Base-by-base conservation (phyloP, 2,329 filamentous ascomycete species). In the Phialemonium atrogriseum region DNA sequence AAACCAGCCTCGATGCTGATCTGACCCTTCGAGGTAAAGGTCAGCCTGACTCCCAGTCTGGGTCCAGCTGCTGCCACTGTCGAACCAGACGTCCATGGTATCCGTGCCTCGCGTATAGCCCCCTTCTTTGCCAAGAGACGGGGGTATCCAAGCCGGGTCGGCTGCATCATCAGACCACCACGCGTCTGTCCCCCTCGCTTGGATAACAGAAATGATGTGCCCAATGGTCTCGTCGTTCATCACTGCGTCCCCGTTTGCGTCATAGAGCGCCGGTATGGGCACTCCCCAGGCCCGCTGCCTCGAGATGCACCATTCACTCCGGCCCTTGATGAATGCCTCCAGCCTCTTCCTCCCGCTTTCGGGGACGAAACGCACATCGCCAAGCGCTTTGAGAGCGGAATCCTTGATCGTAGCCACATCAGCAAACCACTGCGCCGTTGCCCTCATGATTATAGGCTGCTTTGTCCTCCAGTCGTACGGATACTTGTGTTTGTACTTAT, bases 81-180 rank as follows among this genome's bases (percentile, higher is more conserved):
- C 91, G 46, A 98, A 98, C 91, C 91, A 98, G 8, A 98, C 91
- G 55, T 98, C 91, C 91, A 98, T 98, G 0, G 91, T 98, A 49
- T 98, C 91, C 25, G 68, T 84, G 10, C 89, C 89, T 40, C 91
- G 80, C 28, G 72, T 66, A 50, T 81, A 91, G 5, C 60, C 51
- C 7, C 65, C 64, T 10, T 67, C 60, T 19, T 55, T 54, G 25
- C 61, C 59, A 2, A 94, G 62, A 8, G 73, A 70, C 5, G 73
- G 57, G 2, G 79, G 76, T 19, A 93, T 67, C 89, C 89, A 98
- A 1, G 73, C 74, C 15, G 70, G 61, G 32, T 96, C 87, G 39
- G 88, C 72, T 2, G 69, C 62, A 10, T 72, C 64, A 51, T 96
- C 89, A 1, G 83, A 84, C 78, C 91, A 98, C 91, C 91, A 98